Evolutionary conservation across 2,329 filamentous ascomycete species (phyloP).

Genomic region (Talaromyces marneffei): DNA sequence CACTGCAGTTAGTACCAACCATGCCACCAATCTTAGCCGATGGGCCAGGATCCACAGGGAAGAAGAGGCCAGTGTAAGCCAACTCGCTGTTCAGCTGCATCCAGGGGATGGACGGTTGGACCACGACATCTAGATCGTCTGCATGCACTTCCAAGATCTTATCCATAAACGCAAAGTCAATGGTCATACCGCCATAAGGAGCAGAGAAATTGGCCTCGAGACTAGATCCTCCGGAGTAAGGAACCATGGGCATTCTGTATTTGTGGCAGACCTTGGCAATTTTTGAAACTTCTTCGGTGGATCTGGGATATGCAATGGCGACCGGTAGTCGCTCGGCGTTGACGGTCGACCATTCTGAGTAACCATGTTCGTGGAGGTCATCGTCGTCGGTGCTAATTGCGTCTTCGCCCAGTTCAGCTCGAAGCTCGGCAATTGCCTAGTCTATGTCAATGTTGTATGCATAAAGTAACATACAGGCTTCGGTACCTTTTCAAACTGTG

Average conservation of each 20-base stretch:
- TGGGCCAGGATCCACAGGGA: conserved; percentile 81
- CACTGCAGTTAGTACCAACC: conserved; percentile 63
- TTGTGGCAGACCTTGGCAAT: conserved; percentile 69
- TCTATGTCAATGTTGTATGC: neutral
- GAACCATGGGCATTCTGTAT: conserved; percentile 75
- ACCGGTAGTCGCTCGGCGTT: conserved; percentile 60
- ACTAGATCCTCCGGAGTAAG: conserved; percentile 79
- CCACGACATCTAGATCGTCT: conserved; percentile 86
- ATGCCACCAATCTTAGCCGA: conserved; percentile 54
- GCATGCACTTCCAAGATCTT: conserved; percentile 71
- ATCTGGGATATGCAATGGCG: conserved; percentile 59
- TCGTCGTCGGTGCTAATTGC: conserved; percentile 59
- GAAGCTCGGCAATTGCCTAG: conserved; percentile 54
- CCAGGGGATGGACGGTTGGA: conserved; percentile 90
- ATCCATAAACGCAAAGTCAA: conserved; percentile 88
- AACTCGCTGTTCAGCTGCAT: conserved; percentile 76
- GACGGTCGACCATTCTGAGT: conserved; percentile 65
- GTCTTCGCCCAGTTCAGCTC: conserved; percentile 50
- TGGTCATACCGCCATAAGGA: conserved; percentile 77
- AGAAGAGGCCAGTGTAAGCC: conserved; percentile 72
- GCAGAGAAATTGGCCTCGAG: conserved; percentile 88
- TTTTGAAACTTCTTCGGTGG: conserved; percentile 58
- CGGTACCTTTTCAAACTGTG: conserved; percentile 36
- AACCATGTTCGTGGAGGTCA: conserved; percentile 59
- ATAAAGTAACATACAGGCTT: neutral